These are phyloP conservation scores for Avena atlantica DNA, from an alignment of 176 grass and related monocot species.

Conservation along the genomic window DNA sequence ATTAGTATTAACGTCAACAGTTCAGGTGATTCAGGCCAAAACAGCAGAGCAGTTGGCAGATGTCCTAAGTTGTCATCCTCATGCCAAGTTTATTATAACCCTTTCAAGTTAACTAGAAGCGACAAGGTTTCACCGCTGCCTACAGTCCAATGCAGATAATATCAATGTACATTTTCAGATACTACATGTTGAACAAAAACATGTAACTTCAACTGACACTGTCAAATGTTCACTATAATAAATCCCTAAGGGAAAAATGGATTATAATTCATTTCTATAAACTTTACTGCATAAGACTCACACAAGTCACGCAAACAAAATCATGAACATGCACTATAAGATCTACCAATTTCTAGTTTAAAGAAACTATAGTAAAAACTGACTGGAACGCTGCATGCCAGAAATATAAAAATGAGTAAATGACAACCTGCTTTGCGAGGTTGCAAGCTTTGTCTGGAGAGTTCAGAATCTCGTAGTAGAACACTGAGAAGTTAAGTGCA, in stretches of 20 bases:
- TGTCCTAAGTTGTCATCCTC: background rate
- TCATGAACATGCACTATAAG: background rate
- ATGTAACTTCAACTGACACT: background rate
- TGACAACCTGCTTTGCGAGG: conserved; percentile 82
- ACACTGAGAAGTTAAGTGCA: conserved; percentile 92
- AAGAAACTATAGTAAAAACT: background rate
- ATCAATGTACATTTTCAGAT: background rate
- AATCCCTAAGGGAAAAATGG: background rate
- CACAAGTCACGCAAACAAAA: background rate
- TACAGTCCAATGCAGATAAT: background rate
- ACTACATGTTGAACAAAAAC: background rate
- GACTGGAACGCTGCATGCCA: background rate
- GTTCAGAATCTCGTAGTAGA: conserved; percentile 92
- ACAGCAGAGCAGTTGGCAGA: background rate
- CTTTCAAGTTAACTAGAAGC: background rate
- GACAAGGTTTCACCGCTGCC: background rate
- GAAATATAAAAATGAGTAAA: background rate
- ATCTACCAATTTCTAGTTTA: background rate
- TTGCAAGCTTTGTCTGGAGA: conserved; percentile 89
- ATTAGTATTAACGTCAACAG: background rate
- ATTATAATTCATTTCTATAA: background rate
- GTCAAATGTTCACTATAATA: background rate
- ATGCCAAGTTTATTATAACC: background rate
- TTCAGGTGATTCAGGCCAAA: background rate
- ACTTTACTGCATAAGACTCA: background rate